Base-by-base conservation (phyloP, 2,329 filamentous ascomycete species). In the Chrysosporium keratinophilum region DNA sequence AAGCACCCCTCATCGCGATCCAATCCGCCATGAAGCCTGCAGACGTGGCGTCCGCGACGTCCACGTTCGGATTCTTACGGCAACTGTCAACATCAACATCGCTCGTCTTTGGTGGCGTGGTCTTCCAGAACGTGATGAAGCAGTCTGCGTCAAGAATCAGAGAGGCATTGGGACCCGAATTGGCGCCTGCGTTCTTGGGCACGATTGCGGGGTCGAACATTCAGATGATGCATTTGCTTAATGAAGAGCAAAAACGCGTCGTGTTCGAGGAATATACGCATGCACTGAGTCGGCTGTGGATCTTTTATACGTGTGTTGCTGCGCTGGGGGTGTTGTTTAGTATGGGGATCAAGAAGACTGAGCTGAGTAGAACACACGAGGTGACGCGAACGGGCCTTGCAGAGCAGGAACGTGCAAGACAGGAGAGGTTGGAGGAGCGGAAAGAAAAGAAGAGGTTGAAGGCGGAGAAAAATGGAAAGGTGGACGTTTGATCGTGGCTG, bases 11-110 rank as follows among this genome's bases (percentile, higher is more conserved):
- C 20, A 77, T 85, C 37, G 78, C 80, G 0, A 74, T 87, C 4
- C 84, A 88, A 61, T 76, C 79, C 2, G 77, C 76, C 11, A 79
- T 86, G 39, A 71, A 74, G 14, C 76, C 76, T 5, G 68, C 73
- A 10, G 82, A 86, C 54, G 79, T 84, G 50, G 81, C 81, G 1
- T 77, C 79, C 1, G 82, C 80, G 12, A 84, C 81, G 0, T 76
- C 79, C 0, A 81, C 80, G 1, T 82, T 82, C 62, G 71, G 73
- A 10, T 84, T 84, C 62, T 65, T 80, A 40, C 76, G 81, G 23
- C 78, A 80, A 61, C 69, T 84, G 35, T 74, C 77, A 2, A 78
- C 78, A 0, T 73, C 78, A 41, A 73, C 82, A 20, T 78, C 78
- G 9, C 73, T 83, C 54, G 80, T 83, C 20, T 66, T 82, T 31